Evolutionary conservation across 2,329 filamentous ascomycete genomes (phyloP).

Genomic region (Myriosclerotinia scirpicola): DNA sequence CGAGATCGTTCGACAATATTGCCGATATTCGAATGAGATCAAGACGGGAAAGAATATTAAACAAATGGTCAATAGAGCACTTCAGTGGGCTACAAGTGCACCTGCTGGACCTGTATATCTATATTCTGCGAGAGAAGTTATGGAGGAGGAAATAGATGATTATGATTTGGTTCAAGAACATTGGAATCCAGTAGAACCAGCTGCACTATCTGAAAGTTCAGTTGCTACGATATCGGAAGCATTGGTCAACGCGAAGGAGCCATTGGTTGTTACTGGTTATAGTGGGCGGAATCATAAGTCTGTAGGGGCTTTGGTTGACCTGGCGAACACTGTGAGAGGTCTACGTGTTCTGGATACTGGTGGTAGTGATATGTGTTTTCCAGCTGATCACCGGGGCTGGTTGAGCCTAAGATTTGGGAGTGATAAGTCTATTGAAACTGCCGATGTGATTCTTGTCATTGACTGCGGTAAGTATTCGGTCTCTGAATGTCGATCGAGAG

Average conservation of each 20-base stretch:
- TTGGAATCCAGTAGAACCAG: conserved; percentile 61
- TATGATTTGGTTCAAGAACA: conserved; percentile 57
- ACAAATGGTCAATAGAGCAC: conserved; percentile 70
- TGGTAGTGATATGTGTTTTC: conserved; percentile 80
- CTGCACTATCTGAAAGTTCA: conserved; percentile 55
- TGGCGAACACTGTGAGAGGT: conserved; percentile 67
- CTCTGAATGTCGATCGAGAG: background rate
- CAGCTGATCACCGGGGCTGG: conserved; percentile 65
- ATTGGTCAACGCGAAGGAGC: conserved; percentile 62
- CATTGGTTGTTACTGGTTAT: conserved; percentile 71
- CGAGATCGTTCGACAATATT: conserved; percentile 71
- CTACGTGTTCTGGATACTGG: conserved; percentile 73
- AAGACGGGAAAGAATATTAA: conserved; percentile 73
- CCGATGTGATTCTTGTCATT: conserved; percentile 81
- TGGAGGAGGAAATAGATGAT: conserved; percentile 68
- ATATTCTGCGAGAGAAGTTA: conserved; percentile 63
- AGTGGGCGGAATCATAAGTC: conserved; percentile 65
- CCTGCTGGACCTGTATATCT: conserved; percentile 71
- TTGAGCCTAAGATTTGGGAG: conserved; percentile 71
- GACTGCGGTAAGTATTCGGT: conserved; percentile 56
- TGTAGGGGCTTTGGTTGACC: conserved; percentile 60
- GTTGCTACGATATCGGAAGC: conserved; percentile 58
- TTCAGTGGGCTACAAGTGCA: conserved; percentile 69
- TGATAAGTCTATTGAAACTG: conserved; percentile 70
- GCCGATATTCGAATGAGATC: conserved; percentile 68